These are phyloP conservation scores for Cucumis melo DNA, from an alignment of 306 rosid genomes.

Conservation along the genomic window DNA sequence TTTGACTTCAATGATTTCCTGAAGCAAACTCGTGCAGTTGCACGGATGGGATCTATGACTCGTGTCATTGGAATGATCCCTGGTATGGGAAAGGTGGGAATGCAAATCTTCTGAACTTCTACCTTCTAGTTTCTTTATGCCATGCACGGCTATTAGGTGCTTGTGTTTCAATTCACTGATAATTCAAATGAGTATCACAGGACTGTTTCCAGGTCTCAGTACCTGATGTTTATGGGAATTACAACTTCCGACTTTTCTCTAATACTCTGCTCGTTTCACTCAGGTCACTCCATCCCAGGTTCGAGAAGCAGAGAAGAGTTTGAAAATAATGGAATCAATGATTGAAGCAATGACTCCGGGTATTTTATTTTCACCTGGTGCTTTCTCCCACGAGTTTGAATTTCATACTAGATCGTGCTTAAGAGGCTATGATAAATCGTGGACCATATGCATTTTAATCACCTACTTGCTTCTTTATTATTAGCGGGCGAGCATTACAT, in stretches of 20 bases:
- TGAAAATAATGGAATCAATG: slow-evolving; percentile 81
- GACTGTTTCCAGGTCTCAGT: neutral
- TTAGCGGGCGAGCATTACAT: neutral
- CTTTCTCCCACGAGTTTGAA: neutral
- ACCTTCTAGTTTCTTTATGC: neutral
- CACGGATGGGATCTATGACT: slow-evolving; percentile 92
- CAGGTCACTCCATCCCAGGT: slow-evolving; percentile 97
- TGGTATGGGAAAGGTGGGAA: slow-evolving; percentile 86
- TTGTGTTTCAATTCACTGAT: neutral
- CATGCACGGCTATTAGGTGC: neutral
- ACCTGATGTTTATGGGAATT: slow-evolving; percentile 2
- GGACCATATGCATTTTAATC: neutral
- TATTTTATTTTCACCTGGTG: slow-evolving; percentile 12
- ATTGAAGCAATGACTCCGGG: slow-evolving; percentile 98
- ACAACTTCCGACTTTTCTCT: neutral
- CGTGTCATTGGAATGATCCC: slow-evolving; percentile 99
- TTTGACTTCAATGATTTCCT: slow-evolving; percentile 95
- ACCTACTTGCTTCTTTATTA: neutral
- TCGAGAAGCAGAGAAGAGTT: slow-evolving; percentile 95
- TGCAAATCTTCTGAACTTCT: neutral
- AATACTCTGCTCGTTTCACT: slow-evolving; percentile 9
- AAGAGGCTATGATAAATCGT: neutral
- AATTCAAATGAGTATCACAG: neutral
- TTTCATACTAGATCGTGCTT: neutral
- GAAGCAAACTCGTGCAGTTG: slow-evolving; percentile 92